A percentile compares a stretch with the other conserved stretches of the same genome.
phyloP scores from a whole-genome alignment of 2,329 filamentous ascomycete species.

The Fusarium duplospermum region DNA sequence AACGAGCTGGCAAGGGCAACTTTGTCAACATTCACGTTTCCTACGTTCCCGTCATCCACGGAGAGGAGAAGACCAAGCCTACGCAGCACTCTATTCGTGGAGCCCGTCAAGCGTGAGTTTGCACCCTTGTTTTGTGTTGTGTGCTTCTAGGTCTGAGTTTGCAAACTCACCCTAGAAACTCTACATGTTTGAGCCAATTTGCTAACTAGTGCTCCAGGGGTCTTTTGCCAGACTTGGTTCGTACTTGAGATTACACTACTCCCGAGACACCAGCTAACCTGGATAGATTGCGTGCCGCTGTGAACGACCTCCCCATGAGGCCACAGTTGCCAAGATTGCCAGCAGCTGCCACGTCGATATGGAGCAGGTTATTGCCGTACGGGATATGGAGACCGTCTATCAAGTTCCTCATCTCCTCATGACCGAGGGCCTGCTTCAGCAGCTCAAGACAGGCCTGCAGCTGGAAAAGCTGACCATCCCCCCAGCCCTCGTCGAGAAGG shows the following conservation, averaged over 20 bases:
- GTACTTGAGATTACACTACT: neutral
- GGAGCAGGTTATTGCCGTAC: constrained; percentile 89
- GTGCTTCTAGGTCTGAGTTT: neutral
- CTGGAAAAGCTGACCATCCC: constrained; percentile 69
- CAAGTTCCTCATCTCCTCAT: constrained; percentile 94
- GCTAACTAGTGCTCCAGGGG: neutral
- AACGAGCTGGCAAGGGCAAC: constrained; percentile 79
- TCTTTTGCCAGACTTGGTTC: neutral
- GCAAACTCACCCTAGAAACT: neutral
- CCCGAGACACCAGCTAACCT: neutral
- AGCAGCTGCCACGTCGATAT: constrained; percentile 87
- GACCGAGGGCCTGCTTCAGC: constrained; percentile 78
- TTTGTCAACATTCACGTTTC: constrained; percentile 92
- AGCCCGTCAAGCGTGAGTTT: constrained; percentile 43
- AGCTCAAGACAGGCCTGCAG: constrained; percentile 73
- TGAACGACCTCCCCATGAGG: constrained; percentile 77
- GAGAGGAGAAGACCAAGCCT: constrained; percentile 95
- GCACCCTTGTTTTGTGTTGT: neutral
- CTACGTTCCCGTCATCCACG: constrained; percentile 77
- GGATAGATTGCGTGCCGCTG: constrained; percentile 90
- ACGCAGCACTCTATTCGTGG: constrained; percentile 91
- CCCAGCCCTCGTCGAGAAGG: constrained; percentile 68
- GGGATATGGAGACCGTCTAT: constrained; percentile 90
- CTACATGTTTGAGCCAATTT: neutral
- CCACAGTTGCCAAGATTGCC: constrained; percentile 88